Evolutionary conservation across 1,139 yeast species (phyloP), one percentile per base, ranked within the genome.

Genomic region (Geotrichum bryndzae): DNA sequence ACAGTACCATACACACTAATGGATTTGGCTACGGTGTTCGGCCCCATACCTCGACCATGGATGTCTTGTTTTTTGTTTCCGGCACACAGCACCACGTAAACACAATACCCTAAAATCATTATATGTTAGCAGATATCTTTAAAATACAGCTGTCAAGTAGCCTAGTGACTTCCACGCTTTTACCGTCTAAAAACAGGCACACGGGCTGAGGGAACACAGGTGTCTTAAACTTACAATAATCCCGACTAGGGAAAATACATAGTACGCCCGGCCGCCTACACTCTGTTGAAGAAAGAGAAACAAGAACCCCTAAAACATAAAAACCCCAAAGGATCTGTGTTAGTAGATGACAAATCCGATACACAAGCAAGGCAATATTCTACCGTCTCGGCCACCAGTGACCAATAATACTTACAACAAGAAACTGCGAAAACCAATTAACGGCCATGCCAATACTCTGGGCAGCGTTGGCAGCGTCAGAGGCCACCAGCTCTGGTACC

Each of bases 391-490:
- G 18, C 18, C 18, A 29, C 1, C 8, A 1, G 33, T 29, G 33
- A 8, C 10, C 33, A 29, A 29, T 29, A 48, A 15, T 15, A 54
- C 60, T 45, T 46, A 58, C 62, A 18, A 62, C 57, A 22, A 85
- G 68, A 70, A 94, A 92, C 0, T 97, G 91, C 5, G 96, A 88
- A 11, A 88, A 69, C 97, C 98, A 92, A 73, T 92, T 94, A 78
- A 90, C 83, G 13, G 91, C 84, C 0, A 95, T 89, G 10, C 96
- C 98, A 80, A 90, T 87, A 71, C 96, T 87, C 74, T 94, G 99
- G 0, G 98, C 97, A 57, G 85, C 80, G 1, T 92, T 95, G 63
- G 85, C 87, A 2, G 94, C 95, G 61, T 84, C 83, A 1, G 84
- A 79, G 63, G 90, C 96, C 0, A 96, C 87, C 23, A 92, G 85